phyloP scores from a whole-genome alignment of 805 yeast species.

The Brettanomyces nanus region DNA sequence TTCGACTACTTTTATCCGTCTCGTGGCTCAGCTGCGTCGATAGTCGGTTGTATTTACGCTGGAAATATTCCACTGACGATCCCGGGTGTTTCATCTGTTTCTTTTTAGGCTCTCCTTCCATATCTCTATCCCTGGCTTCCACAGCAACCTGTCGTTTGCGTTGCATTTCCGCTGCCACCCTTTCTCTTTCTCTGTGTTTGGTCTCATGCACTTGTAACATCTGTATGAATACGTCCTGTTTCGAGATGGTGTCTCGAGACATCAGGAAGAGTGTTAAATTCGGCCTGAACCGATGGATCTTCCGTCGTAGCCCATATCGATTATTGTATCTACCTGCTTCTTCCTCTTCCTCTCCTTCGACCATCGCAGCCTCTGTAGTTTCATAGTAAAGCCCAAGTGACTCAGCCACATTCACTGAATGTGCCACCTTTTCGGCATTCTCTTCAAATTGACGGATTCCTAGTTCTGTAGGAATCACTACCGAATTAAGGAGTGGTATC shows the following conservation, averaged over 20 bases:
- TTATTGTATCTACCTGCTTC: too few relatives aligned
- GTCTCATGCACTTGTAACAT: not conserved
- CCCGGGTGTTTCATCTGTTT: slow-evolving; percentile 3
- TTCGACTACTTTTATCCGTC: slow-evolving; percentile 6
- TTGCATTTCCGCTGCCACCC: slow-evolving; percentile 2
- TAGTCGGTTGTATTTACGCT: slow-evolving; percentile 29
- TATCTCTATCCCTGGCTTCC: slow-evolving; percentile 7
- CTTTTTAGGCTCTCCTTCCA: slow-evolving; percentile 7
- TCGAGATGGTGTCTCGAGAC: not conserved
- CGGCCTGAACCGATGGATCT: not conserved
- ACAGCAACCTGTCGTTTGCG: slow-evolving; percentile 10
- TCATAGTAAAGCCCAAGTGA: not conserved
- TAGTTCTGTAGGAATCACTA: slow-evolving; percentile 1
- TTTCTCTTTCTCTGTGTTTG: not conserved
- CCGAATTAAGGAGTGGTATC: slow-evolving; percentile 17
- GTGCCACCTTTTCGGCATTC: not conserved
- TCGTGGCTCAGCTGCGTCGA: slow-evolving; percentile 11
- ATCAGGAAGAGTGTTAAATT: not conserved
- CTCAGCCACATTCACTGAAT: not conserved
- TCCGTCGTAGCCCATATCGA: not conserved
- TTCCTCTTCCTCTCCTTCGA: not conserved
- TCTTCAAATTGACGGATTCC: not conserved
- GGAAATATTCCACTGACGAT: slow-evolving; percentile 34
- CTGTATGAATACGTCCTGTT: not conserved
- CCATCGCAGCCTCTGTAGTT: not conserved